Evolutionary conservation across 2,329 filamentous ascomycete species (phyloP).

Genomic region (Ascochyta viciae-villosae): DNA sequence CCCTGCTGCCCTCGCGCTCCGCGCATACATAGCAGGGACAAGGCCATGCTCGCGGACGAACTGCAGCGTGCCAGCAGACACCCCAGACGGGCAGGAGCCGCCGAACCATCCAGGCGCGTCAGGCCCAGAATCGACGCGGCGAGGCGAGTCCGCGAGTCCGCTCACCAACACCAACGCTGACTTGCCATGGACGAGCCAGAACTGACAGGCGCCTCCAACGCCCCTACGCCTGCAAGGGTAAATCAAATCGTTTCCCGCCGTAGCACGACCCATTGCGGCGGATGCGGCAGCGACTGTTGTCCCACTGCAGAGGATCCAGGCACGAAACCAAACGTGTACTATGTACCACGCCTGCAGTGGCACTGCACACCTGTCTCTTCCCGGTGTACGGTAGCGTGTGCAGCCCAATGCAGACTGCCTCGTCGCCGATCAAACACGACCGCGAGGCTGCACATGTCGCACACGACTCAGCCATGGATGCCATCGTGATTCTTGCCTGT

Average conservation of each 20-base stretch:
- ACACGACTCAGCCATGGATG: constrained; percentile 10
- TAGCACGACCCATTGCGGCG: constrained; percentile 23
- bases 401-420: constrained; percentile 21
- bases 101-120: constrained; percentile 24
- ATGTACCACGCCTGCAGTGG: constrained; percentile 5
- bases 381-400: constrained; percentile 19
- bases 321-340: constrained; percentile 12
- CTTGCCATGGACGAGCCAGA: constrained; percentile 20
- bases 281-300: constrained; percentile 21
- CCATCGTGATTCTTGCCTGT: not conserved
- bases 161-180: constrained; percentile 5
- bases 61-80: constrained; percentile 17
- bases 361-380: constrained; percentile 21
- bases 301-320: constrained; percentile 18
- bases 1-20: constrained; percentile 5
- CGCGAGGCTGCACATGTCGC: constrained; percentile 25
- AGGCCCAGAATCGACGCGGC: constrained; percentile 5
- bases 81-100: constrained; percentile 25
- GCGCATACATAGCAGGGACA: not conserved
- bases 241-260: constrained; percentile 19
- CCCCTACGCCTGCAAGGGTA: constrained; percentile 15
- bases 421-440: constrained; percentile 33
- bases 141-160: not conserved
- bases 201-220: constrained; percentile 31
- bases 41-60: not conserved